A percentile compares a stretch with the other conserved stretches of the same genome.
Conservation (phyloP, 2,329 filamentous ascomycete genomes). For the Sporothrix globosa region DNA sequence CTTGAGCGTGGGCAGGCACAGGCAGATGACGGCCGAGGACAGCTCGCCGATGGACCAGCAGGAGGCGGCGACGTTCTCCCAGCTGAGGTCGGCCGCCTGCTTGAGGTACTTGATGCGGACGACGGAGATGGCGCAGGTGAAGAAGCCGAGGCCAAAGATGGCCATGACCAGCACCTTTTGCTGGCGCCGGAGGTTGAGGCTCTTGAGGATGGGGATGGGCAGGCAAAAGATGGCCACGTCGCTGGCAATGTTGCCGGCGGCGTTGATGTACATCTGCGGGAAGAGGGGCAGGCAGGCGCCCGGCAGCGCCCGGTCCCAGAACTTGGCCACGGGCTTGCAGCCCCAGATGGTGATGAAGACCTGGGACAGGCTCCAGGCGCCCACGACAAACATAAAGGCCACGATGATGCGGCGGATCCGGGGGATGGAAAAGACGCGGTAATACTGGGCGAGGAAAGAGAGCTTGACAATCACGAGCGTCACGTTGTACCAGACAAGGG, state of each 20-base stretch:
- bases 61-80: conserved; percentile 45
- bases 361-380: conserved; percentile 24
- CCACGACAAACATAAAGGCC: neutral
- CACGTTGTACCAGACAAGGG: conserved; percentile 23
- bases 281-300: conserved; percentile 43
- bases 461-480: conserved; percentile 24
- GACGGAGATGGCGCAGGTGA: conserved; percentile 47
- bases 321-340: conserved; percentile 45
- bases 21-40: conserved; percentile 45
- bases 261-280: conserved; percentile 46
- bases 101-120: conserved; percentile 47
- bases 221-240: conserved; percentile 46
- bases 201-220: conserved; percentile 44
- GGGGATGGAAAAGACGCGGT: conserved; percentile 26
- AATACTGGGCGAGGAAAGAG: conserved; percentile 25
- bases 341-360: conserved; percentile 40
- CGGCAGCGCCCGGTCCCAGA: conserved; percentile 42
- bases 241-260: conserved; percentile 46
- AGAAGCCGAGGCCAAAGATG: conserved; percentile 48
- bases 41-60: conserved; percentile 47
- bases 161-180: conserved; percentile 39
- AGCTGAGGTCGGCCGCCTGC: conserved; percentile 44
- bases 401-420: conserved; percentile 19
- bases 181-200: conserved; percentile 37
- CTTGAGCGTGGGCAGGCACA: conserved; percentile 45